Conservation (phyloP, 73 alveolate species). For the Paramecium caudatum region DNA sequence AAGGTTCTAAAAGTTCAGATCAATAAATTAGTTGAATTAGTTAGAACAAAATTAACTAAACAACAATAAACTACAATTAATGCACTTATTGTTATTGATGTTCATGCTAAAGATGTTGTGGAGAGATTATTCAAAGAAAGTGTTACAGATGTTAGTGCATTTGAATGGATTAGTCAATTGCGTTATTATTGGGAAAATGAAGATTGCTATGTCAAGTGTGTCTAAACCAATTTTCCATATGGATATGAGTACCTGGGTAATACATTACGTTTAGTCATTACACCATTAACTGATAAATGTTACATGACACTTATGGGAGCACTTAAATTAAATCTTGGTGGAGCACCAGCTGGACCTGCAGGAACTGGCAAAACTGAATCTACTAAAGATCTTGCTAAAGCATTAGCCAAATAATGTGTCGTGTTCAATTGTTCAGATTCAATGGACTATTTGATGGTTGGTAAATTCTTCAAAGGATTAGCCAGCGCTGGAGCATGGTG, state of each 20-base stretch:
- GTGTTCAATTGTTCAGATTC: constrained; percentile 99
- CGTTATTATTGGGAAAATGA: constrained; percentile 96
- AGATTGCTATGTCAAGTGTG: constrained; percentile 86
- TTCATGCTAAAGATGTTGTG: constrained; percentile 96
- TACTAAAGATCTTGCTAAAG: constrained; percentile 99
- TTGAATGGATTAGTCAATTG: constrained; percentile 91
- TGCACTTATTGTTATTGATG: constrained; percentile 99
- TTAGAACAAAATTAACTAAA: constrained; percentile 87
- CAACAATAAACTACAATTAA: constrained; percentile 91
- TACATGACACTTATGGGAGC: constrained; percentile 99
- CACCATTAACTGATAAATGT: constrained; percentile 98
- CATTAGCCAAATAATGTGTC: constrained; percentile 99
- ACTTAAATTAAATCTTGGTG: constrained; percentile 95
- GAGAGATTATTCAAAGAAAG: constrained; percentile 73
- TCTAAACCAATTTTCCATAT: constrained; percentile 90
- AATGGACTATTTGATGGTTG: constrained; percentile 96
- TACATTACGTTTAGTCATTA: constrained; percentile 95
- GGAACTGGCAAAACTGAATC: constrained; percentile 99
- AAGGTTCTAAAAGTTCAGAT: constrained; percentile 21
- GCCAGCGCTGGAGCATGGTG: constrained; percentile 99
- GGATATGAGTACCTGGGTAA: constrained; percentile 99
- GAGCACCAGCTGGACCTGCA: constrained; percentile 99
- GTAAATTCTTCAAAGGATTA: constrained; percentile 96
- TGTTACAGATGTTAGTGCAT: constrained; percentile 80
- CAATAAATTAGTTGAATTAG: constrained; percentile 76